Conservation (phyloP, 495 filamentous ascomycete genomes). For the Cercophora newfieldiana region DNA sequence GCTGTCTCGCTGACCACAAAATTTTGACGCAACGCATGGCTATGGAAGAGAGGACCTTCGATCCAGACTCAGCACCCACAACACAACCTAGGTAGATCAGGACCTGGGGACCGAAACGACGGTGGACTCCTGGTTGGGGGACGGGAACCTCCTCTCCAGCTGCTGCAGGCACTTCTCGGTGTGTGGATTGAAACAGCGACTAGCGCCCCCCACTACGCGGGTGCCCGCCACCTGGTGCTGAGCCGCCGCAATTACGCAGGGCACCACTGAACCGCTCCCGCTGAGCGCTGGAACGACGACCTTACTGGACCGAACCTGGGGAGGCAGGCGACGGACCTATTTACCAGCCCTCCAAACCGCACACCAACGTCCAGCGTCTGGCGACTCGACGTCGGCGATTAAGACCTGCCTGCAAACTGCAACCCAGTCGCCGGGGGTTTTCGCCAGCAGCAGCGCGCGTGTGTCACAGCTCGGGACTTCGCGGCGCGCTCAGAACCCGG, state of each 20-base stretch:
- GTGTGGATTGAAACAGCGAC: background rate
- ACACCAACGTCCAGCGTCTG: background rate
- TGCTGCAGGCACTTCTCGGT: background rate
- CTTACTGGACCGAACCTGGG: background rate
- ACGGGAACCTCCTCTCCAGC: background rate
- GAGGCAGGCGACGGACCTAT: background rate
- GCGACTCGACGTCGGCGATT: background rate
- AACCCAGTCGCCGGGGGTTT: background rate
- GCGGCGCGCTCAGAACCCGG: background rate
- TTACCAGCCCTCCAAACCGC: background rate
- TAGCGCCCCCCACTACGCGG: background rate
- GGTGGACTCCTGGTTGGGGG: background rate
- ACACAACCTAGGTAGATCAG: background rate
- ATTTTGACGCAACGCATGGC: background rate
- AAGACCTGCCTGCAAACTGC: background rate
- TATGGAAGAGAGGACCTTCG: background rate
- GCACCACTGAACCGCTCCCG: background rate
- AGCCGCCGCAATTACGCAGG: background rate
- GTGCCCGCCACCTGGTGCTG: background rate
- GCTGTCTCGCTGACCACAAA: background rate
- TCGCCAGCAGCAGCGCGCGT: background rate
- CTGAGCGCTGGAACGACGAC: too few relatives aligned
- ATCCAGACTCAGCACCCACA: background rate
- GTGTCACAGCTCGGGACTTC: constrained; percentile 1
- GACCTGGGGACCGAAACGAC: background rate